These are phyloP conservation scores for Aspergillus ochraceoroseus DNA, from an alignment of 2,329 filamentous ascomycete genomes.

Conservation along the genomic window DNA sequence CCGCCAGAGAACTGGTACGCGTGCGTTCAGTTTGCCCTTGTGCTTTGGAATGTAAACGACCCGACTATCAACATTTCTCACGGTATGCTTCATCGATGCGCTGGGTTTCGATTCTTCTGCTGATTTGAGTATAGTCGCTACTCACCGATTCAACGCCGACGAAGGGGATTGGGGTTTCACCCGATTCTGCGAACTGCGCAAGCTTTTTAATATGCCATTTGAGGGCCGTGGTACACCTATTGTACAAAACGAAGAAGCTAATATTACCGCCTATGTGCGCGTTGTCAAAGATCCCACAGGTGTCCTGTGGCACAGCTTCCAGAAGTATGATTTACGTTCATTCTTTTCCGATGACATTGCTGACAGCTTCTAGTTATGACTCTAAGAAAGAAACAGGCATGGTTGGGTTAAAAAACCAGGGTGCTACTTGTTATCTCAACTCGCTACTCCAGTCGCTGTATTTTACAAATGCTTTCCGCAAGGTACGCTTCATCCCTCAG, in stretches of 20 bases:
- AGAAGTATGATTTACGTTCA: constrained; percentile 32
- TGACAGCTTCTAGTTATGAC: constrained; percentile 63
- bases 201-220: constrained; percentile 74
- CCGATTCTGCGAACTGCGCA: constrained; percentile 82
- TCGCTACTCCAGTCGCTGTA: constrained; percentile 79
- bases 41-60: constrained; percentile 90
- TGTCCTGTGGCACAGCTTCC: constrained; percentile 47
- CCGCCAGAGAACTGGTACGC: constrained; percentile 92
- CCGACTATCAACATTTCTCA: constrained; percentile 74
- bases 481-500: constrained; percentile 50
- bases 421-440: constrained; percentile 85
- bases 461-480: constrained; percentile 88
- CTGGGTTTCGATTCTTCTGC: constrained; percentile 8
- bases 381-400: constrained; percentile 99
- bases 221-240: constrained; percentile 60
- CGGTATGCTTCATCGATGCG: constrained; percentile 45
- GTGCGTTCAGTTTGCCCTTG: constrained; percentile 90
- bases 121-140: constrained; percentile 54
- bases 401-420: constrained; percentile 94
- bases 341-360: constrained; percentile 28
- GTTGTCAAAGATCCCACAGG: constrained; percentile 48
- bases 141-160: constrained; percentile 91
- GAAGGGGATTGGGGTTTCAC: constrained; percentile 99
- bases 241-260: constrained; percentile 46
- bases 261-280: constrained; percentile 46